Conservation (phyloP, 805 yeast genomes). For the Starmerella etchellsii region DNA sequence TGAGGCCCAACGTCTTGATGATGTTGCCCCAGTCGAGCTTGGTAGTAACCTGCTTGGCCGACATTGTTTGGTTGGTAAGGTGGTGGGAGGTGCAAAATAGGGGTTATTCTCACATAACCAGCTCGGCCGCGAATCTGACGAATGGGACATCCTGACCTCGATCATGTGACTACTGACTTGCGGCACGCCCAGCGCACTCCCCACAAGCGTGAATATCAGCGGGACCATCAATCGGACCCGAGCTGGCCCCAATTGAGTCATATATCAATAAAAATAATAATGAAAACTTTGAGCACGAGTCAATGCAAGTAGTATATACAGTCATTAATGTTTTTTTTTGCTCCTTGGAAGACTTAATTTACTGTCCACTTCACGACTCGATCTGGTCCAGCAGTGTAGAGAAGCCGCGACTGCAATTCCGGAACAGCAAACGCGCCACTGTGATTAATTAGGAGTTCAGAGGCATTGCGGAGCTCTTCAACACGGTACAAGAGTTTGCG, state of each 20-base stretch:
- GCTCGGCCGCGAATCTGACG: background rate
- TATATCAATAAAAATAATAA: too few species aligned
- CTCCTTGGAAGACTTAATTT: background rate
- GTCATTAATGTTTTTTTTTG: too few species aligned
- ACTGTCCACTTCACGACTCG: conserved; percentile 1
- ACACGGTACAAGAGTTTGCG: conserved; percentile 12
- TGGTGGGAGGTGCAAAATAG: background rate
- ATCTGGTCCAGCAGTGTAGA: conserved; percentile 6
- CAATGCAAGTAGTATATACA: too few species aligned
- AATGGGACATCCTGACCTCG: too few species aligned
- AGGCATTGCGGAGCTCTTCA: conserved; percentile 13
- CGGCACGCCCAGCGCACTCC: too few species aligned
- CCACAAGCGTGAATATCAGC: too few species aligned
- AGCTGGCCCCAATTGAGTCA: too few species aligned
- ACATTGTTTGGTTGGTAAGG: conserved; percentile 5
- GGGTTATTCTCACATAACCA: background rate
- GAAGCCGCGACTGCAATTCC: conserved; percentile 5
- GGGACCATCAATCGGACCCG: too few species aligned
- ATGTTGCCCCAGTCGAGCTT: conserved; percentile 94
- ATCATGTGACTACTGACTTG: too few species aligned
- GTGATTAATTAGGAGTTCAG: conserved; percentile 10
- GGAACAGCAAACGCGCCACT: conserved; percentile 15
- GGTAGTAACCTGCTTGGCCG: conserved; percentile 38
- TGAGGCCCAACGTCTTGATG: conserved; percentile 73
- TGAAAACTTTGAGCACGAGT: too few species aligned